Evolutionary conservation across 2,329 filamentous ascomycete genomes (phyloP), one percentile per base, ranked within the genome.

Genomic region (Hawksworthiomyces lignivorus): DNA sequence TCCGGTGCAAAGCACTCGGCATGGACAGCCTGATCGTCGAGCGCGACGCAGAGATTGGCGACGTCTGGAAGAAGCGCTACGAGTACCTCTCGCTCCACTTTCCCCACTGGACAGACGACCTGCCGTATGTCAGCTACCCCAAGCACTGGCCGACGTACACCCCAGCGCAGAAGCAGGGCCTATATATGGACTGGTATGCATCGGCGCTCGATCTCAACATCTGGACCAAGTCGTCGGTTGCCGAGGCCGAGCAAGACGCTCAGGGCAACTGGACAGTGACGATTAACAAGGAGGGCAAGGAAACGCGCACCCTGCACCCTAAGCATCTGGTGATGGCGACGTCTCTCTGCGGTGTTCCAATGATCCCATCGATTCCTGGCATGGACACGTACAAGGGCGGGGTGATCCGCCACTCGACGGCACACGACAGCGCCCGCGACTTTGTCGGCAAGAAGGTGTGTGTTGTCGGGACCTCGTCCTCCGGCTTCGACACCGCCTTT

Each of bases 401-500:
- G n/a, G 20, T 9, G 6, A 28, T 44, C 15, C 29, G 35, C 11
- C 41, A 44, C 41, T 44, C 41, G 29, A 44, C 41, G 7, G 14
- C 11, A 11, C 35, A 34, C 29, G 35, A 44, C 36, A 38, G 5
- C 34, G 18, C 34, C 5, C 27, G 27, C 33, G 6, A 18, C 10
- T 37, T 19, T 7, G 34, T 27, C 5, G 67, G 69, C 56, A 87
- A 88, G 60, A 75, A 75, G 34, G 67, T 90, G 19, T 72, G 85
- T 32, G 69, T 90, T 43, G 77, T 92, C 47, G 85, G 86, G 14
- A 82, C 75, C 17, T 87, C 87, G 7, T 86, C 86, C 2, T 92
- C 87, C 0, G 82, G 85, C 5, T 64, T 89, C 37, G 90, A 86
- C 0, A 68, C 94, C 0, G 58, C 92, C 1, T 87, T 86, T 0